Conservation (phyloP, 345 rosid species). For the Acer negundo region DNA sequence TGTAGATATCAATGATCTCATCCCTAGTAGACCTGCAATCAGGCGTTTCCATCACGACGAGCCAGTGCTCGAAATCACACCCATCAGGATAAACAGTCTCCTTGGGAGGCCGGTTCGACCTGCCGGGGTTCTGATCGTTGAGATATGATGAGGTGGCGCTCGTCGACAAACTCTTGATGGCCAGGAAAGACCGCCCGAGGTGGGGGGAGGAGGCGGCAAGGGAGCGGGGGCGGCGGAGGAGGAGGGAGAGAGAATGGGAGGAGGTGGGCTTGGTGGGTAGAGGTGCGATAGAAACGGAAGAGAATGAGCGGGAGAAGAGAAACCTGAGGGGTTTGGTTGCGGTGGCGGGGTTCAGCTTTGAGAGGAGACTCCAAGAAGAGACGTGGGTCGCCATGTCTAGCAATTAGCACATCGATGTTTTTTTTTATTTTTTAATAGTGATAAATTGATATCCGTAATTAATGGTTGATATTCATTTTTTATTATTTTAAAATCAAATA, state of each 20-base stretch:
- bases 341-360: constrained; percentile 17
- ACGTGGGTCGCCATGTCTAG: constrained; percentile 52
- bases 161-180: constrained; percentile 40
- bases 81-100: constrained; percentile 91
- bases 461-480: too few species aligned
- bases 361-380: constrained; percentile 41
- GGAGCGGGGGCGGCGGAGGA: constrained; percentile 26
- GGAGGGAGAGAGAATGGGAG: constrained; percentile 1
- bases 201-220: neutral
- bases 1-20: constrained; percentile 75
- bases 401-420: too few species aligned
- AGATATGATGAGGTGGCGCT: constrained; percentile 63
- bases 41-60: constrained; percentile 76
- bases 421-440: too few species aligned
- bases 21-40: constrained; percentile 73
- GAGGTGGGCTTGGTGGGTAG: constrained; percentile 10
- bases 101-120: constrained; percentile 90
- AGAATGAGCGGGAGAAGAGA: constrained; percentile 19
- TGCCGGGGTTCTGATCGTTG: constrained; percentile 71
- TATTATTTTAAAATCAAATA: too few species aligned
- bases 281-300: too few species aligned
- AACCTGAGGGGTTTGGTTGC: constrained; percentile 28
- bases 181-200: constrained; percentile 23
- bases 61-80: constrained; percentile 95
- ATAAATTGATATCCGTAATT: too few species aligned